Evolutionary conservation across 1,139 yeast genomes (phyloP), one percentile per base, ranked within the genome.

Genomic region (Lodderomyces orthopsilosis): DNA sequence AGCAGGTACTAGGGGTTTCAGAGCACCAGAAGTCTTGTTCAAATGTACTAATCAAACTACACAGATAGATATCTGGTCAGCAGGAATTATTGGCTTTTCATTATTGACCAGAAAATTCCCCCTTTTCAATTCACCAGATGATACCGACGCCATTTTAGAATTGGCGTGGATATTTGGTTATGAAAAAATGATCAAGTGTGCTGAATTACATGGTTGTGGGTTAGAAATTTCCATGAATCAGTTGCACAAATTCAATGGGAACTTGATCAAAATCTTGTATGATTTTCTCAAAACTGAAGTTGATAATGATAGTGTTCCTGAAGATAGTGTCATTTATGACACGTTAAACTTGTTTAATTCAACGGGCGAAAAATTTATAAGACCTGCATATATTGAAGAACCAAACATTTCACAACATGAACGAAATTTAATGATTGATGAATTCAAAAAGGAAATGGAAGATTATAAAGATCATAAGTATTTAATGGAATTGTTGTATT

Each of bases 1-100:
- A 55, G 98, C 98, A 1, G 99, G 99, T 2, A 94, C 99, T 0
- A 77, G 98, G 54, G 98, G 98, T 0, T 90, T 90, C 59, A 75
- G 98, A 52, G 96, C 98, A 0, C 97, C 97, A 0, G 98, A 90
- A 60, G 97, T 90, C 2, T 68, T 91, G 46, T 77, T 90, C 63
- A 89, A 89, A 61, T 90, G 98, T 62, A 80, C 88, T 1, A 83
- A 86, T 47, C 98, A 91, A 65, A 75, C 85, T 7, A 79, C 88
- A 2, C 84, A 84, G 58, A 79, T 90, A 35, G 97, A 90, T 62
- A 78, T 89, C 13, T 90, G 97, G 97, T 84, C 96, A 2, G 95
- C 91, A 0, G 97, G 97, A 2, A 88, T 90, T 4, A 85, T 89
- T 51, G 77, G 90, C 23, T 68, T 90, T 46, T 84, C 95, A 38